phyloP scores from a whole-genome alignment of 2,329 filamentous ascomycete species.

The Stachybotrys echinatus region DNA sequence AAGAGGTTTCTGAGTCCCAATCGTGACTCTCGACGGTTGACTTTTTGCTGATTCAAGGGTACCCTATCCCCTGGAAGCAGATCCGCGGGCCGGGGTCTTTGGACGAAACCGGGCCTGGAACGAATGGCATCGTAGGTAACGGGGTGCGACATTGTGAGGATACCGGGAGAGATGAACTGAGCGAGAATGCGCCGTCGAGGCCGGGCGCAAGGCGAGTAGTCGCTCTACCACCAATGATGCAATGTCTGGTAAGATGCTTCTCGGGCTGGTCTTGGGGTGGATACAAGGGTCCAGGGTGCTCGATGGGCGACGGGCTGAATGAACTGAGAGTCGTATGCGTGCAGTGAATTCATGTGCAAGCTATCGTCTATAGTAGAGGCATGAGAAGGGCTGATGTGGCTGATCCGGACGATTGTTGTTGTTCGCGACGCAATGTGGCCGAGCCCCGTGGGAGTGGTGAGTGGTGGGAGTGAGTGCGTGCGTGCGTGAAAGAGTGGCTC shows the following conservation, averaged over 20 bases:
- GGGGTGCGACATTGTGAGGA: constrained; percentile 16
- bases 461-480: not conserved
- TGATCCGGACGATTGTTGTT: not conserved
- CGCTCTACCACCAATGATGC: not conserved
- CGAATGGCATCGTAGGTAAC: constrained; percentile 17
- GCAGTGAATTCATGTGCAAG: not conserved
- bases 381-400: not conserved
- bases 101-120: constrained; percentile 12
- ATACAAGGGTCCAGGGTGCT: not conserved
- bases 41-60: constrained; percentile 37
- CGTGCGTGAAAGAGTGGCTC: not conserved
- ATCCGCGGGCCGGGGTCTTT: constrained; percentile 12
- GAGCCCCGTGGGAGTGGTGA: too few species aligned
- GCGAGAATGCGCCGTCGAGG: not conserved
- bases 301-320: too few species aligned
- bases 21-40: constrained; percentile 44
- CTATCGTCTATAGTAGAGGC: not conserved
- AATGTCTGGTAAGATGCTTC: not conserved
- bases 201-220: not conserved
- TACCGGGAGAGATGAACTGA: not conserved
- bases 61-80: constrained; percentile 27
- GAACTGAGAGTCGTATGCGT: too few species aligned
- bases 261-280: not conserved
- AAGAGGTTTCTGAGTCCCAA: constrained; percentile 48
- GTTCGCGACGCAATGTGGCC: too few species aligned